Evolutionary conservation across 1,139 yeast genomes (phyloP), one percentile per base, ranked within the genome.

Genomic region (Waltiozyma sp.): DNA sequence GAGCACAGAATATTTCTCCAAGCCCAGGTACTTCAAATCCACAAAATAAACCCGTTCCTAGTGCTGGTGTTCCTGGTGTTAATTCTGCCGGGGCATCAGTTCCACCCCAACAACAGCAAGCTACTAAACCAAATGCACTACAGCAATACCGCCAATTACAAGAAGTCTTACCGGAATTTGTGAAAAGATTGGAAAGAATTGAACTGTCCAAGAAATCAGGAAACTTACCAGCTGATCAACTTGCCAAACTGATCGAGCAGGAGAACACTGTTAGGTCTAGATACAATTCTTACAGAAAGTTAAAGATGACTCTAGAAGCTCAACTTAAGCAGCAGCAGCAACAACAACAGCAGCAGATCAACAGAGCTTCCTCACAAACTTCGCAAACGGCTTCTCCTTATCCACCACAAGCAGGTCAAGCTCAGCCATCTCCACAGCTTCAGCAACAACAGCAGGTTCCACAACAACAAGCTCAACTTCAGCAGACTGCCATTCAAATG

Each of bases 121-220:
- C 47, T n/a, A 48, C 45, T 7, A 34, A 43, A 8, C 47, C 39
- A 18, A 47, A 40, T 8, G 55, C 53, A 16, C 41, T 57, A 13
- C 59, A 60, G 38, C 63, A 62, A 41, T 56, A 61, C 43, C 66
- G 60, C 39, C 62, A 61, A 28, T 48, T 64, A 23, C 53, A 55
- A 43, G 48, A 50, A 18, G 47, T 59, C 40, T 60, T 62, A 7
- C 69, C 66, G 14, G 75, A 70, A 41, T 67, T 73, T 44, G 71
- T 70, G 41, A 63, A 69, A 35, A 73, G 69, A 38, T 43, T 65
- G 47, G 53, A 60, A 38, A 56, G 59, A 3, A 58, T 68, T 36
- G 67, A 65, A 38, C 59, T 59, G n/a, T 63, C 64, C 37, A 65
- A 64, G 41, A 57, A 49, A 24, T 55, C 60, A 43, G 63, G 66